Conservation (phyloP, 306 rosid species). For the Prunus armeniaca region DNA sequence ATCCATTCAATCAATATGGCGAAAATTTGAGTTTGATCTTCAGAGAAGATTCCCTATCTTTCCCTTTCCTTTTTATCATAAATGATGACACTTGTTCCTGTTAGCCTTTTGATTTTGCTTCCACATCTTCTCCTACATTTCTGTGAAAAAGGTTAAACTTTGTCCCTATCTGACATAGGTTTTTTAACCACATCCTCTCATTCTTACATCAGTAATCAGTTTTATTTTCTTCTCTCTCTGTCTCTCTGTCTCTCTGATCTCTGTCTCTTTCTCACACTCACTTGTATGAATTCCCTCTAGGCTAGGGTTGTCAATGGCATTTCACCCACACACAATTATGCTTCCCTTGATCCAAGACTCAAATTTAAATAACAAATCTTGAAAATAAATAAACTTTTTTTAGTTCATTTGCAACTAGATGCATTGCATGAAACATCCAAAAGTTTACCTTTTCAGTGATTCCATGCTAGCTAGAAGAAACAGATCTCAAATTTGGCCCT, state of each 20-base stretch:
- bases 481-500: not conserved
- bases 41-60: constrained; percentile 80
- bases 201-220: constrained; percentile 33
- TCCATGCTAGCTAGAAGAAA: not conserved
- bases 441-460: not conserved
- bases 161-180: constrained; percentile 75
- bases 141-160: constrained; percentile 86
- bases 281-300: constrained; percentile 1
- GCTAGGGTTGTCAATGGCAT: not conserved
- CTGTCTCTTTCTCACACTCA: constrained; percentile 28
- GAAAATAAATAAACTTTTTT: not conserved
- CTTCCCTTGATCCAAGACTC: constrained; percentile 18
- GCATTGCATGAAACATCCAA: not conserved
- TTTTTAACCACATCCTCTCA: constrained; percentile 53
- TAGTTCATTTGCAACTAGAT: not conserved
- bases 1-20: constrained; percentile 38
- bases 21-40: constrained; percentile 27
- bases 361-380: not conserved
- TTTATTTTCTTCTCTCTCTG: constrained; percentile 34
- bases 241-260: constrained; percentile 26
- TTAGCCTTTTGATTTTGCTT: constrained; percentile 58
- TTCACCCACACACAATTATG: constrained; percentile 5
- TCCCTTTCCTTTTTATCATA: constrained; percentile 65
- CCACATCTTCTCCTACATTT: constrained; percentile 89
- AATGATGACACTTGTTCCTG: constrained; percentile 78